phyloP scores from a whole-genome alignment of 2,329 filamentous ascomycete species.

The Paramyrothecium sp. region DNA sequence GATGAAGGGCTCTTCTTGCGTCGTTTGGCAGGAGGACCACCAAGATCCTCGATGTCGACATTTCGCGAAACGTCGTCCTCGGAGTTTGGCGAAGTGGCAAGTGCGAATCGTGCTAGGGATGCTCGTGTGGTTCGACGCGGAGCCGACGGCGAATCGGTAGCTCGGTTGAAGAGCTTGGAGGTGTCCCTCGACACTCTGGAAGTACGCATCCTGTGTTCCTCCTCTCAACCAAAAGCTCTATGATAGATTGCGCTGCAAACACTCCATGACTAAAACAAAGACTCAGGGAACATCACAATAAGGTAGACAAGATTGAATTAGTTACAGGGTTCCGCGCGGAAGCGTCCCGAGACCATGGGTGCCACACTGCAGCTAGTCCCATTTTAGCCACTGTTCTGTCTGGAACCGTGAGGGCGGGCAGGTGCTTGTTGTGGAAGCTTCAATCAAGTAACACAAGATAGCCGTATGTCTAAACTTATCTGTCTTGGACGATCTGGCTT shows the following conservation, averaged over 20 bases:
- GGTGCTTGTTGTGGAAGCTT: not conserved
- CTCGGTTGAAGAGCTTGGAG: constrained; percentile 48
- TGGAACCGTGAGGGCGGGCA: not conserved
- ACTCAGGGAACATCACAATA: too few species aligned
- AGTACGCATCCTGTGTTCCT: constrained; percentile 45
- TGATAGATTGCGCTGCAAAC: not conserved
- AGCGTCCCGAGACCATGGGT: not conserved
- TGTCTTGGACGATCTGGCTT: too few species aligned
- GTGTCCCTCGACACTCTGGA: constrained; percentile 60
- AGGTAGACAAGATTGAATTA: too few species aligned
- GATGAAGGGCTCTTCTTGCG: constrained; percentile 25
- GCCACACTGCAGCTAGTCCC: not conserved
- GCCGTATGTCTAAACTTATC: too few species aligned
- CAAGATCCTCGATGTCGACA: constrained; percentile 58
- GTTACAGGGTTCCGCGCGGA: not conserved
- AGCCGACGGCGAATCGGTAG: constrained; percentile 20
- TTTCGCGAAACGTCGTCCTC: constrained; percentile 9
- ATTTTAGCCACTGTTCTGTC: not conserved
- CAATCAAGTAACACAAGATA: too few species aligned
- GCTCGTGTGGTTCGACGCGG: constrained; percentile 48
- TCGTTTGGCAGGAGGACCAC: constrained; percentile 30
- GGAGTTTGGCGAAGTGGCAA: constrained; percentile 23
- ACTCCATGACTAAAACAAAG: not conserved
- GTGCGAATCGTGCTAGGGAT: constrained; percentile 46
- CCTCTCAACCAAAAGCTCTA: not conserved